Evolutionary conservation across 2,329 filamentous ascomycete species (phyloP).

Genomic region (Teratosphaeriaceae sp.): DNA sequence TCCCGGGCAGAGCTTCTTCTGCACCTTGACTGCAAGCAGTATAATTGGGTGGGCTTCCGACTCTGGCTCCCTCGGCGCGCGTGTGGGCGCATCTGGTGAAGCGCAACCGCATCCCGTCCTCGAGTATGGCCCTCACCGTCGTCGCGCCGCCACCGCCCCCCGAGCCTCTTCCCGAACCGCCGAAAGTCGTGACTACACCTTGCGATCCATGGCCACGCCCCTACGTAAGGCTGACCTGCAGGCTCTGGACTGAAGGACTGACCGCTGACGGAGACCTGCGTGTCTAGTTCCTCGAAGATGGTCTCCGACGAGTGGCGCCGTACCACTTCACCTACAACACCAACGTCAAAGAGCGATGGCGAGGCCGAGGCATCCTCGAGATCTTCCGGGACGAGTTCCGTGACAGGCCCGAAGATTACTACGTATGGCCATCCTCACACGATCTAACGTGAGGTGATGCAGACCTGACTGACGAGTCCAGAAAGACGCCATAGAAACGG

Average conservation of each 20-base stretch:
- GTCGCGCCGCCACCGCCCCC: constrained; percentile 24
- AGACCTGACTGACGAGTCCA: constrained; percentile 15
- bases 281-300: constrained; percentile 76
- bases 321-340: constrained; percentile 96
- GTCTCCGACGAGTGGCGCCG: constrained; percentile 72
- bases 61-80: constrained; percentile 46
- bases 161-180: constrained; percentile 38
- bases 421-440: too few species aligned
- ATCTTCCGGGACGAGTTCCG: constrained; percentile 90
- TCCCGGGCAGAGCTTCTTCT: too few species aligned
- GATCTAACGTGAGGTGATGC: constrained; percentile 4
- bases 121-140: constrained; percentile 24
- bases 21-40: not conserved
- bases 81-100: constrained; percentile 46
- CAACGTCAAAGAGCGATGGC: constrained; percentile 89
- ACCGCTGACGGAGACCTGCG: too few species aligned
- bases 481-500: constrained; percentile 61
- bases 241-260: too few species aligned
- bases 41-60: not conserved
- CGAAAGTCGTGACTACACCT: constrained; percentile 46
- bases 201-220: constrained; percentile 58
- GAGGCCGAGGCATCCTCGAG: constrained; percentile 71
- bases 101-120: constrained; percentile 32
- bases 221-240: too few species aligned
- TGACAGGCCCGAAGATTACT: constrained; percentile 80